Evolutionary conservation across 1,139 yeast species (phyloP), one percentile per base, ranked within the genome.

Genomic region (Taphrina populina): DNA sequence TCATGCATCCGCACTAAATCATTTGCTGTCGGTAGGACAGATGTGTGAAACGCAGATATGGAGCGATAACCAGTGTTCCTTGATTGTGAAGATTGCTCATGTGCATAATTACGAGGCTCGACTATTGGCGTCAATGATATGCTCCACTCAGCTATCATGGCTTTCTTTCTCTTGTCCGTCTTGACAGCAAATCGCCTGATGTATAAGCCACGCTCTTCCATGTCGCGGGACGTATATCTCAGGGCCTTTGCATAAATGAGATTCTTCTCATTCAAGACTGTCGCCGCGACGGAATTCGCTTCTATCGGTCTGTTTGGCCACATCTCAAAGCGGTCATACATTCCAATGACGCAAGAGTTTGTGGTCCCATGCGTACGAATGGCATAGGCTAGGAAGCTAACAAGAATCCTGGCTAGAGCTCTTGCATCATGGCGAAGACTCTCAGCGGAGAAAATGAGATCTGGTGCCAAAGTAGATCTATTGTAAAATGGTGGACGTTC

Each of bases 301-400:
- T 43, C 47, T 4, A 37, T 19, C 10, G 47, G 47, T 19, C 47
- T 24, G 21, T 43, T 30, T 17, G 47, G 47, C 47, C 47, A 43
- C 29, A 43, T 29, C 27, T 43, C 47, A 29, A 43, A 43, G 11
- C 47, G 47, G 10, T 37, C 47, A 20, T 19, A 43, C 19, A 30
- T 15, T 7, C 47, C 47, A 20, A 43, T 43, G 19, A 30, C 36
- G 15, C 47, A 43, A n/a, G 36, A 29, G 32, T 43, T 43, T 15
- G 47, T 43, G 6, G 47, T 43, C 10, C 47, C 47, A 20, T 43
- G 32, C 19, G 47, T 43, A 11, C 29, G 29, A 19, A 43, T 43
- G 8, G 47, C 47, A 4, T 43, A 43, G 15, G 47, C 47, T 37
- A 43, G 29, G 47, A 43, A 43, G 29, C 47, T 43, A n/a, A 43